These are phyloP conservation scores for Gracilaria caudata DNA, from an alignment of 23 red algal species.

Conservation along the genomic window DNA sequence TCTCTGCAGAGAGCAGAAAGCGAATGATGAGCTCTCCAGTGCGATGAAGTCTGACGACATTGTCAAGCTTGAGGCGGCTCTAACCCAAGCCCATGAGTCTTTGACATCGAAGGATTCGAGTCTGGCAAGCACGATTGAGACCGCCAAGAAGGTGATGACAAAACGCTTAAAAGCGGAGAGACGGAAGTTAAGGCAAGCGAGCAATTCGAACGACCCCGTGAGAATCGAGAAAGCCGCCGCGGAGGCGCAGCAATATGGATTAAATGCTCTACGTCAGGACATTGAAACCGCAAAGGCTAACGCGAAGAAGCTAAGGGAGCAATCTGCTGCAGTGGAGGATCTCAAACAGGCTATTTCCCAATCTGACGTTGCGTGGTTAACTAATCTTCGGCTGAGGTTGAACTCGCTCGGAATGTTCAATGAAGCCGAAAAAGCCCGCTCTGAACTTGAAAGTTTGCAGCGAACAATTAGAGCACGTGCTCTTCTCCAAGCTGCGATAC, in stretches of 20 bases:
- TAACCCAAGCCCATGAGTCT: slow-evolving; percentile 6
- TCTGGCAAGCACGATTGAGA: slow-evolving; percentile 46
- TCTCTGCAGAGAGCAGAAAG: background rate
- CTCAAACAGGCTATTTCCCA: slow-evolving; percentile 36
- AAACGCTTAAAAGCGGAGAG: slow-evolving; percentile 79
- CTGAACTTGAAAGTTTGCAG: slow-evolving; percentile 65
- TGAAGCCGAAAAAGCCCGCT: slow-evolving; percentile 85
- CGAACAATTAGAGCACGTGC: slow-evolving; percentile 33
- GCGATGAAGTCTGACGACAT: slow-evolving; percentile 63
- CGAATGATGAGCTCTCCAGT: slow-evolving; percentile 23
- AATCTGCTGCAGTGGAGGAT: slow-evolving; percentile 29
- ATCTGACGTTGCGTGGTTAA: slow-evolving; percentile 57
- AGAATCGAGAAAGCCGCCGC: slow-evolving; percentile 68
- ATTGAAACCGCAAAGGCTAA: slow-evolving; percentile 51
- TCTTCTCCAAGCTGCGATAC: slow-evolving; percentile 45
- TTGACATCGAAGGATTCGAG: slow-evolving; percentile 56
- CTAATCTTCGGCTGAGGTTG: slow-evolving; percentile 43
- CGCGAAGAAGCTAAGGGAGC: slow-evolving; percentile 57
- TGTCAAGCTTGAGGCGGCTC: background rate
- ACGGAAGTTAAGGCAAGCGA: slow-evolving; percentile 73
- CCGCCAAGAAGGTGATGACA: slow-evolving; percentile 58
- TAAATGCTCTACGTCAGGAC: slow-evolving; percentile 61
- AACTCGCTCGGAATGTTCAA: slow-evolving; percentile 82
- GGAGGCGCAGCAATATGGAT: slow-evolving; percentile 37
- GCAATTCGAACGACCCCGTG: slow-evolving; percentile 52